Evolutionary conservation across 2,329 filamentous ascomycete genomes (phyloP).

Genomic region (Trichoderma harzianum): DNA sequence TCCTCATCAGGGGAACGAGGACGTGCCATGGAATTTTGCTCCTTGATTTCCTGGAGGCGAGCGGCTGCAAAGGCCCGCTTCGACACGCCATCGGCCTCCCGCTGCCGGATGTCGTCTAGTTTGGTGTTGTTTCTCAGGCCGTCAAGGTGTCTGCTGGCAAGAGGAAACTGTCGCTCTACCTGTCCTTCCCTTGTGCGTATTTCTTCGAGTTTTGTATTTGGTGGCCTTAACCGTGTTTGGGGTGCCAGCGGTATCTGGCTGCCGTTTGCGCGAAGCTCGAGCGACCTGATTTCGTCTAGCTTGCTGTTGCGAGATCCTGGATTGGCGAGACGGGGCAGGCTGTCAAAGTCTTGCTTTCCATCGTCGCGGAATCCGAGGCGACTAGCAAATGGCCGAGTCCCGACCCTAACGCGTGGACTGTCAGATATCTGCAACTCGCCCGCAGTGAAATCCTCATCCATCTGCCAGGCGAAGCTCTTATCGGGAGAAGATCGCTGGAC

Average conservation of each 20-base stretch:
- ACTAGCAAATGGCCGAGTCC: conserved; percentile 35
- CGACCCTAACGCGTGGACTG: conserved; percentile 50
- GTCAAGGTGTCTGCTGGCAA: conserved; percentile 29
- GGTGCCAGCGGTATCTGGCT: conserved; percentile 22
- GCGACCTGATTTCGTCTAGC: conserved; percentile 44
- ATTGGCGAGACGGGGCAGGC: conserved; percentile 27
- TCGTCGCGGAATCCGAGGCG: conserved; percentile 33
- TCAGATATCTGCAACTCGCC: conserved; percentile 53
- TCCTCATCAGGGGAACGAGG: conserved; percentile 42
- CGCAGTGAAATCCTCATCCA: conserved; percentile 57
- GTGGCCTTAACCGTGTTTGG: conserved; percentile 21
- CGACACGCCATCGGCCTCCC: conserved; percentile 44
- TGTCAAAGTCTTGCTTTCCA: conserved; percentile 29
- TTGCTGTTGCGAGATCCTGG: conserved; percentile 39
- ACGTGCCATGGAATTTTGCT: conserved; percentile 45
- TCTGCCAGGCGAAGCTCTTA: conserved; percentile 54
- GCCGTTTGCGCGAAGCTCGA: conserved; percentile 38
- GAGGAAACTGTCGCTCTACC: conserved; percentile 32
- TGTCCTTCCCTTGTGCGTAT: conserved; percentile 34
- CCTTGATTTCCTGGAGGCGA: conserved; percentile 51
- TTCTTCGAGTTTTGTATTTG: conserved; percentile 36
- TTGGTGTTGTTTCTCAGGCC: conserved; percentile 44
- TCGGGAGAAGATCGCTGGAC: conserved; percentile 38
- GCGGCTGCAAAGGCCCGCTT: conserved; percentile 47
- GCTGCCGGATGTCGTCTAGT: conserved; percentile 47